Conservation (phyloP, 2,329 filamentous ascomycete genomes). For the Talaromyces islandicus region DNA sequence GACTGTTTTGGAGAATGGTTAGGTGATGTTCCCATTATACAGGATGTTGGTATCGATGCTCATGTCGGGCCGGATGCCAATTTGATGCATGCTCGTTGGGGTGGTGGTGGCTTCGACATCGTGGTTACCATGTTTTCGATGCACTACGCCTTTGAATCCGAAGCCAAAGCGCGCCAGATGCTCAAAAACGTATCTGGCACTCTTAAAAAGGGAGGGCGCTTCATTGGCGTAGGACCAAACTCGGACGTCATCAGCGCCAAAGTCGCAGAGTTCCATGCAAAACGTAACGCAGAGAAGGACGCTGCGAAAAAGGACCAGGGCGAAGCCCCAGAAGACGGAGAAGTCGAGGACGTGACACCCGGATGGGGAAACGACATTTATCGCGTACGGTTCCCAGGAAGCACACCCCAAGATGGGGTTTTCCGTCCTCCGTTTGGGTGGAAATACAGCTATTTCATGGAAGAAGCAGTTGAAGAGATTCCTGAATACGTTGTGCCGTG, state of each 20-base stretch:
- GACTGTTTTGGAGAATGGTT: slow-evolving; percentile 88
- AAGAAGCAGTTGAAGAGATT: slow-evolving; percentile 92
- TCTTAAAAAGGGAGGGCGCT: slow-evolving; percentile 87
- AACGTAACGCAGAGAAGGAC: slow-evolving; percentile 34
- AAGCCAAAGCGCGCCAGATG: slow-evolving; percentile 86
- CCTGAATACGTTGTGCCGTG: slow-evolving; percentile 98
- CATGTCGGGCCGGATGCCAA: slow-evolving; percentile 54
- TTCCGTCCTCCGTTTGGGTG: slow-evolving; percentile 95
- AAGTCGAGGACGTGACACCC: slow-evolving; percentile 53
- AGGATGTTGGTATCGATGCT: slow-evolving; percentile 79
- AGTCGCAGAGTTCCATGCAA: slow-evolving; percentile 70
- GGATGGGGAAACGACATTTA: slow-evolving; percentile 95
- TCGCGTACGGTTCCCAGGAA: slow-evolving; percentile 76
- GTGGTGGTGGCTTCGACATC: slow-evolving; percentile 81
- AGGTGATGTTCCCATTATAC: slow-evolving; percentile 72
- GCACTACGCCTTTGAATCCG: slow-evolving; percentile 95
- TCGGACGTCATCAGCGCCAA: slow-evolving; percentile 79
- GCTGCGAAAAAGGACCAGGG: neutral
- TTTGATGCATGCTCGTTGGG: slow-evolving; percentile 57
- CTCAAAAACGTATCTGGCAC: slow-evolving; percentile 84
- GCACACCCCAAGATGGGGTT: slow-evolving; percentile 76
- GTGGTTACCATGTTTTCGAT: slow-evolving; percentile 99
- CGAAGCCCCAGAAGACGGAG: slow-evolving; percentile 31
- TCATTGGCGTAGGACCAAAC: slow-evolving; percentile 95
- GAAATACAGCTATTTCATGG: slow-evolving; percentile 96